Base-by-base conservation (phyloP, 73 alveolate species). In the Stentor roeselii region DNA sequence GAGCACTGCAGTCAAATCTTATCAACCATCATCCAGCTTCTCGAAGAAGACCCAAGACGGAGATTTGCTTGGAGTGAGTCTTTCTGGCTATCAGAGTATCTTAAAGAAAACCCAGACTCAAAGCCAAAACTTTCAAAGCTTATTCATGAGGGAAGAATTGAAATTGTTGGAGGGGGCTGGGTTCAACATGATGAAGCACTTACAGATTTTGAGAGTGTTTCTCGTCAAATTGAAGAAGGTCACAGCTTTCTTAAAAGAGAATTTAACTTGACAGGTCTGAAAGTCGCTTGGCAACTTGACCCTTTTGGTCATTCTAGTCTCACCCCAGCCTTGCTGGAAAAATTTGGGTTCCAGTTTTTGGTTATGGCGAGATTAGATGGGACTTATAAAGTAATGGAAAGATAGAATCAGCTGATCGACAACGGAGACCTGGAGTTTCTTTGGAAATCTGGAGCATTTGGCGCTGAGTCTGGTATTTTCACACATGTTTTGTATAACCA, bases 131-230 rank as follows among this genome's bases (percentile, higher is more conserved):
- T 67, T 21, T 27, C 11, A 67, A 67, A 40, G 50, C 37, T 67
- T 2, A 67, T 67, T 21, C 21, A 32, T 67, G 80, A 67, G 3
- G 92, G 94, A 30, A 40, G 89, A 80, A 75, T 95, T 42, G 96
- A 95, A 82, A 86, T 95, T 38, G 87, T 95, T 30, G 93, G 91
- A 86, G 99, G 98, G 3, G 99, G 99, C 3, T 95, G 98, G 98
- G 89, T 90, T 60, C 90, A 90, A 96, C 93, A 89, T 86, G 99
- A 95, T 86, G 99, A 95, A 83, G 98, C 99, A 0, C 85, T 92
- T 40, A 82, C 96, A 27, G 92, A 94, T 92, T 90, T 88, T 84
- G 98, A 94, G 34, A 30, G 21, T 15, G 80, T 67, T 30, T 21
- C 37, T 30, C 21, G 80, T 15, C 80, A 67, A 67, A 30, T 67